These are phyloP conservation scores for Jatropha multifida DNA, from an alignment of 441 rosid species.

Conservation along the genomic window DNA sequence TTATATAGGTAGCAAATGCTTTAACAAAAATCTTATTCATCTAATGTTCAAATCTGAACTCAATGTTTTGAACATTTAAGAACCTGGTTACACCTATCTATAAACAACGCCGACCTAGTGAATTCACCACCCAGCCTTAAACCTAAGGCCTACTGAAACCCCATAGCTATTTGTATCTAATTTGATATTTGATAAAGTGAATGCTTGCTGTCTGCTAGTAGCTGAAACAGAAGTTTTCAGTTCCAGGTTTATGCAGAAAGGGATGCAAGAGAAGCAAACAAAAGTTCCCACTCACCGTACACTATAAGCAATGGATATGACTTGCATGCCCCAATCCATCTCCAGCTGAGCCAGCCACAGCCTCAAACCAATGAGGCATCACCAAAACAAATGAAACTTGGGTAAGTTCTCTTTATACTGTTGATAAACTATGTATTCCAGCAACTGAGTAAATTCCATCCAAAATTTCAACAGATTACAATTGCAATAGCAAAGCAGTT, in stretches of 20 bases:
- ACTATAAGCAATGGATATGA: constrained; percentile 38
- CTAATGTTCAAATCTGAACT: constrained; percentile 1
- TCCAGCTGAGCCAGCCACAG: constrained; percentile 68
- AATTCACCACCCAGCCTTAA: not conserved
- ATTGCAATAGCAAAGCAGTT: constrained; percentile 42
- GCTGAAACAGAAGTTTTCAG: constrained; percentile 16
- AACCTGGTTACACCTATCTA: not conserved
- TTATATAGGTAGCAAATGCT: constrained; percentile 5
- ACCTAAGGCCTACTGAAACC: not conserved
- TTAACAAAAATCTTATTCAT: not conserved
- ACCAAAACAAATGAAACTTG: constrained; percentile 42
- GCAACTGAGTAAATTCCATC: constrained; percentile 13
- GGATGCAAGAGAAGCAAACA: constrained; percentile 37
- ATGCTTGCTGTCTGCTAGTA: not conserved
- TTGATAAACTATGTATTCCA: not conserved
- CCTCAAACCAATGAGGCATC: constrained; percentile 40
- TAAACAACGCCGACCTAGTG: not conserved
- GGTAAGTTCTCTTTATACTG: constrained; percentile 39
- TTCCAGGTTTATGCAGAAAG: constrained; percentile 49
- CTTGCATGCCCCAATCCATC: constrained; percentile 40
- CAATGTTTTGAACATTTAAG: not conserved
- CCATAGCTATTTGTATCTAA: not conserved
- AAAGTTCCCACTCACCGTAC: constrained; percentile 31
- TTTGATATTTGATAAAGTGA: constrained; percentile 4
- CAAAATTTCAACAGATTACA: constrained; percentile 45